Evolutionary conservation across 768 basidiomycete genomes (phyloP), one percentile per base, ranked within the genome.

Genomic region (Guyanaporus albipodus): DNA sequence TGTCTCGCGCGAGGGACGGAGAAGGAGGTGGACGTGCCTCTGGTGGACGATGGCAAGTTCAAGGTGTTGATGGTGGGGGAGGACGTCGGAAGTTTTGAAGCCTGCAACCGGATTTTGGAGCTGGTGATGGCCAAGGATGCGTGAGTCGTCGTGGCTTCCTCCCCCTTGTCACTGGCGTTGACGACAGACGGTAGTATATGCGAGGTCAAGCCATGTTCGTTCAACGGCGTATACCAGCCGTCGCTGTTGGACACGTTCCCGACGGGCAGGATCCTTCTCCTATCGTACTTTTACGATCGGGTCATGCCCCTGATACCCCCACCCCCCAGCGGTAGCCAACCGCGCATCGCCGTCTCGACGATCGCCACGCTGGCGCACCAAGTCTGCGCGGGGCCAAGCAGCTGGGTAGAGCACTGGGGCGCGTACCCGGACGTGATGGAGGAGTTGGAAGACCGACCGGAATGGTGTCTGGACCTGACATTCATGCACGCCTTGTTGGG

Each of bases 201-300:
- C 66, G 82, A 89, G 57, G 73, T 86, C 51, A 89, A 93, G 59
- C 96, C 96, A 0, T 99, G 96, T 64, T 90, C 95, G 5, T 99
- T 99, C 72, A 84, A 91, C 59, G 96, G 96, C 11, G 91, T 96
- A 21, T 98, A 98, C 70, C 96, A 99, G 64, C 96, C 96, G 2
- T 87, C 87, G 12, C 74, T 98, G 21, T 72, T 87, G 48, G 88
- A 95, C 52, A 84, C 90, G 9, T 97, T 97, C 79, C 80, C 86
- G 2, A 68, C 74, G 9, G 95, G 95, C 48, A 84, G 83, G 59
- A 76, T 95, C 52, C 79, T 95, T 22, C 80, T 95, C n/a, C 77
- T 99, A 2, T 96, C 93, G 19, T 99, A 98, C 76, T 99, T 98
- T 71, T 96, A 92, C 71, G 96, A 98, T 73, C 88, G 96, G 29